Evolutionary conservation across 148 eudicot species (phyloP).

Genomic region (Persicaria maculosa): DNA sequence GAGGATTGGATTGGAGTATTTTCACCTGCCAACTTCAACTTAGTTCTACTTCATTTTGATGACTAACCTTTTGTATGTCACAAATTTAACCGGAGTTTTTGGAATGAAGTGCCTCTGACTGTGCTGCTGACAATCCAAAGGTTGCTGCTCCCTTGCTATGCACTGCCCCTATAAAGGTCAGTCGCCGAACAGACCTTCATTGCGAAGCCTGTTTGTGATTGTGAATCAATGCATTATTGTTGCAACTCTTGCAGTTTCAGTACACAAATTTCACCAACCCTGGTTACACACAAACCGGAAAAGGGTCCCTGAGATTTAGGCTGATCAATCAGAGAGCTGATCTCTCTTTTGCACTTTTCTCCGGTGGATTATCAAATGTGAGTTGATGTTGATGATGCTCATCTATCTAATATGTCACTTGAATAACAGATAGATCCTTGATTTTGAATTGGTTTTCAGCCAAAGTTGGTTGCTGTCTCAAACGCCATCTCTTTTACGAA

Average conservation of each 20-base stretch:
- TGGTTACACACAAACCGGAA: slow-evolving; percentile 47
- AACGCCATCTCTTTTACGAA: slow-evolving; percentile 58
- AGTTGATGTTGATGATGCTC: not conserved
- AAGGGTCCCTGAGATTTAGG: slow-evolving; percentile 59
- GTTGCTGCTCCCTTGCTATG: slow-evolving; percentile 53
- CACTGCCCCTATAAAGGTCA: slow-evolving; percentile 81
- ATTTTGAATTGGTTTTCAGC: slow-evolving; percentile 32
- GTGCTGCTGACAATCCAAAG: slow-evolving; percentile 43
- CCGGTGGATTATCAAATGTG: slow-evolving; percentile 70
- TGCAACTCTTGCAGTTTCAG: slow-evolving; percentile 55
- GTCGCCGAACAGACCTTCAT: not conserved
- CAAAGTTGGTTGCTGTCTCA: slow-evolving; percentile 74
- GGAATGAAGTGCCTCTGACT: slow-evolving; percentile 48
- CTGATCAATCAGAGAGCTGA: slow-evolving; percentile 86
- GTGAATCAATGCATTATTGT: not conserved
- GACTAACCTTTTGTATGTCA: not conserved
- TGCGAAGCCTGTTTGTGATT: not conserved
- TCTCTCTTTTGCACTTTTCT: slow-evolving; percentile 69
- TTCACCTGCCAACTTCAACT: slow-evolving; percentile 90
- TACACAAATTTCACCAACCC: slow-evolving; percentile 63
- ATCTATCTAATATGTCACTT: not conserved
- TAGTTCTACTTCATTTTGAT: not conserved
- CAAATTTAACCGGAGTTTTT: not conserved
- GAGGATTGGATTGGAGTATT: slow-evolving; percentile 94
- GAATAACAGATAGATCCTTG: not conserved